A percentile compares a stretch with the other conserved stretches of the same genome.
These are phyloP conservation scores for Podospora pseudopauciseta DNA, from an alignment of 495 filamentous ascomycete genomes.

Conservation along the genomic window DNA sequence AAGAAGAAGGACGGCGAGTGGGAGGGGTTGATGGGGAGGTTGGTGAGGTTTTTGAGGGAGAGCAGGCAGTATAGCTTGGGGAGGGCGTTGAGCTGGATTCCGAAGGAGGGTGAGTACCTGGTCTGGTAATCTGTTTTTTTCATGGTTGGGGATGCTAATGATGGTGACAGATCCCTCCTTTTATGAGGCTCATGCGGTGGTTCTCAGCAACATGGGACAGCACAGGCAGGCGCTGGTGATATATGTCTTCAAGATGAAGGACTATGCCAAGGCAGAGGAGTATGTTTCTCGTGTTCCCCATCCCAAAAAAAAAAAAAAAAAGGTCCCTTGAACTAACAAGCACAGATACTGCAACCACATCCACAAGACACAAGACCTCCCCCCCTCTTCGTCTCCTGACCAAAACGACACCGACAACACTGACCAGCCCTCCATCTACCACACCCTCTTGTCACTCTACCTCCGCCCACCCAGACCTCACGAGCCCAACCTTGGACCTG, in stretches of 20 bases:
- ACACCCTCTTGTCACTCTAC: conserved; percentile 86
- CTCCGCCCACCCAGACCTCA: conserved; percentile 76
- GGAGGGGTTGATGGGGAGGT: conserved; percentile 55
- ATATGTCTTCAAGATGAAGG: conserved; percentile 89
- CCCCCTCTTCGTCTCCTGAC: conserved; percentile 37
- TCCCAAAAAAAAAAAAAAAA: no score
- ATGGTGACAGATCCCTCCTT: conserved; percentile 65
- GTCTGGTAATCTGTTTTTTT: no score
- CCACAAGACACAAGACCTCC: conserved; percentile 57
- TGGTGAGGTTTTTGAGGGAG: conserved; percentile 69
- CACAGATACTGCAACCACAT: conserved; percentile 83
- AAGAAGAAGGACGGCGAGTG: conserved; percentile 47
- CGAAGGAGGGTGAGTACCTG: conserved; percentile 64
- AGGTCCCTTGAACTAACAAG: conserved; percentile 5
- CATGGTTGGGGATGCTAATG: no score
- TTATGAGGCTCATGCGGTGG: conserved; percentile 85
- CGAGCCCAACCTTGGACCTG: conserved; percentile 68
- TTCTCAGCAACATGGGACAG: conserved; percentile 92
- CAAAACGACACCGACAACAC: conserved; percentile 54
- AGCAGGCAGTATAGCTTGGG: conserved; percentile 77
- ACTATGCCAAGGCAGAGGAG: conserved; percentile 90
- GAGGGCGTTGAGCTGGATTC: conserved; percentile 69
- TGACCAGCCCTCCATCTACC: conserved; percentile 71
- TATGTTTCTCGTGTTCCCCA: conserved; percentile 38
- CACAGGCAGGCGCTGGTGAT: conserved; percentile 93